Conservation (phyloP, 148 eudicot species). For the Tetragonia tetragonoides region DNA sequence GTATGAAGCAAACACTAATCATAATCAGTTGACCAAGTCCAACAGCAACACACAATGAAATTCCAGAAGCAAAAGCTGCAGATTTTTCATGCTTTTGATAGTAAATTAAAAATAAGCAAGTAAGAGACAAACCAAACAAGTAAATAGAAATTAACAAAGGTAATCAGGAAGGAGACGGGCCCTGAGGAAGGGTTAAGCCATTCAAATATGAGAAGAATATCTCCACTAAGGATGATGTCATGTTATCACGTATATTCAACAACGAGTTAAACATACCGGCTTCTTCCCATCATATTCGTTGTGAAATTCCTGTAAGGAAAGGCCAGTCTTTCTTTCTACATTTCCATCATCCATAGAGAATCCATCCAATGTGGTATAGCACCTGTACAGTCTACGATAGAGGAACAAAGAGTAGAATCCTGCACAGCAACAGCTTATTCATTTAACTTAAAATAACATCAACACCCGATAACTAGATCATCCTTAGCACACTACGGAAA, state of each 20-base stretch:
- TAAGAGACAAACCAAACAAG: background rate
- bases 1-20: background rate
- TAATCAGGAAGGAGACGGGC: background rate
- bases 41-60: background rate
- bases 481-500: background rate
- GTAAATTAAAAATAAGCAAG: slow-evolving; percentile 1
- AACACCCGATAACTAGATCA: background rate
- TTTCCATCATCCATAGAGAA: slow-evolving; percentile 75
- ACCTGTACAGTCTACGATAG: slow-evolving; percentile 75
- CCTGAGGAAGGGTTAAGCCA: background rate
- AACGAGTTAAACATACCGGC: slow-evolving; percentile 52
- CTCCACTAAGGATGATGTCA: background rate
- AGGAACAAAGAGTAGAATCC: slow-evolving; percentile 87
- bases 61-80: background rate
- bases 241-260: background rate
- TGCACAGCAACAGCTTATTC: slow-evolving; percentile 28
- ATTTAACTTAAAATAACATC: background rate
- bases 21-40: background rate
- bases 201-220: background rate
- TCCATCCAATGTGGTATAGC: slow-evolving; percentile 68
- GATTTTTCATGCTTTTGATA: background rate
- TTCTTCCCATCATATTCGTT: slow-evolving; percentile 64
- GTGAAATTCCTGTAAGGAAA: slow-evolving; percentile 62
- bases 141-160: background rate
- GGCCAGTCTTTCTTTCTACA: slow-evolving; percentile 64